Evolutionary conservation across 2,329 filamentous ascomycete genomes (phyloP), one percentile per base, ranked within the genome.

Genomic region (Pseudocercospora ulei): DNA sequence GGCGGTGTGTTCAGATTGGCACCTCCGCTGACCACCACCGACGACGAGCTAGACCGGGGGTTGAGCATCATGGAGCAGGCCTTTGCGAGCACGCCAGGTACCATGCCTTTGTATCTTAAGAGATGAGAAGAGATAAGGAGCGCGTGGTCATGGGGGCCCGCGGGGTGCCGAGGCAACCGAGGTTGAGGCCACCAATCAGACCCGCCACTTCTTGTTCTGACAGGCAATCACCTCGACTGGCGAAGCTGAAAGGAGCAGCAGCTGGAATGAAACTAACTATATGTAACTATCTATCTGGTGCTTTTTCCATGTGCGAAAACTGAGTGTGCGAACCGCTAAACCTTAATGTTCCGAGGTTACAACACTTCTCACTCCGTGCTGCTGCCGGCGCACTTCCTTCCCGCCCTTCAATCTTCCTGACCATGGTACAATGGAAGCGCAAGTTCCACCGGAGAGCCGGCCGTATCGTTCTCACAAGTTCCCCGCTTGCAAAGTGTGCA

Each of bases 21-120:
- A n/a, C 53, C 53, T 16, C 53, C 52, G n/a, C 35, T 58, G 17
- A 58, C 49, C 6, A 49, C 52, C 5, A 52, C 50, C 3, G 50
- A 47, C 4, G 49, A 56, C 11, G 51, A 58, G 49, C 33, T 56
- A n/a, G 62, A 68, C 11, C 59, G 66, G 24, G 75, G 73, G 0
- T 49, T 80, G 41, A 49, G 41, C 1, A 70, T 79, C 29, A 61
- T 80, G 43, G 75, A 79, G 49, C 60, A 70, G 50, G 72, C 73
- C 0, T 71, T 78, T 31, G 43, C 43, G 5, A 72, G 11, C 61
- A 73, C n/a, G 65, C 73, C 5, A 64, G 59, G 59, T 2, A 60
- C 56, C 1, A 53, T 55, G 55, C 54, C 58, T 6, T 27, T 61
- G 31, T 56, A 57, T 38, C n/a, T n/a, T n/a, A n/a, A n/a, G n/a